Evolutionary conservation across 2,329 filamentous ascomycete genomes (phyloP).

Genomic region (Byssochlamys sp.): DNA sequence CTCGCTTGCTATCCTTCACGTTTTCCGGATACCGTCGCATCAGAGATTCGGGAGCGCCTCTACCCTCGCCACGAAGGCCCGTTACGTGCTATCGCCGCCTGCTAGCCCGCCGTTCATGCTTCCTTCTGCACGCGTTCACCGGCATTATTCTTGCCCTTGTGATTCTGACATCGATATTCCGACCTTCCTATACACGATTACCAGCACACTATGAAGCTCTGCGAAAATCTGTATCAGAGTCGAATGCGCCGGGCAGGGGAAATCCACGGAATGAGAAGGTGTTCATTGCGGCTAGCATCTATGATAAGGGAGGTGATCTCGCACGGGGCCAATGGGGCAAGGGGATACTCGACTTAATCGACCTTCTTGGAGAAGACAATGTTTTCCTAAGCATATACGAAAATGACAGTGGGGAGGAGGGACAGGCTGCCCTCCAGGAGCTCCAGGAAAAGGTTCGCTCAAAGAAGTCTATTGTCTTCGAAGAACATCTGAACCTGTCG

Average conservation of each 20-base stretch:
- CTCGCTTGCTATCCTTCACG: slow-evolving; percentile 18
- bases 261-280: slow-evolving; percentile 54
- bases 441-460: slow-evolving; percentile 45
- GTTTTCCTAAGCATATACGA: slow-evolving; percentile 66
- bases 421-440: slow-evolving; percentile 44
- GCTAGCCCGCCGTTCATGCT: slow-evolving; percentile 21
- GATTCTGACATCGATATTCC: slow-evolving; percentile 39
- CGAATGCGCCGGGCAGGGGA: slow-evolving; percentile 32
- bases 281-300: slow-evolving; percentile 65
- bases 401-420: slow-evolving; percentile 54
- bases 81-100: slow-evolving; percentile 18
- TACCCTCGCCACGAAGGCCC: slow-evolving; percentile 13
- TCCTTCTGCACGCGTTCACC: slow-evolving; percentile 18
- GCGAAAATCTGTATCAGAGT: slow-evolving; percentile 20
- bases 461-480: slow-evolving; percentile 48
- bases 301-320: slow-evolving; percentile 53
- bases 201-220: slow-evolving; percentile 44
- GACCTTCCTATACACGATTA: slow-evolving; percentile 48
- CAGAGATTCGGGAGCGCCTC: slow-evolving; percentile 16
- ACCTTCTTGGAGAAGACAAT: slow-evolving; percentile 57
- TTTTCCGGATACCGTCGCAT: slow-evolving; percentile 23
- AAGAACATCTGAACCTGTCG: slow-evolving; percentile 49
- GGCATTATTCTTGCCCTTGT: slow-evolving; percentile 26
- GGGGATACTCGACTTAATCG: slow-evolving; percentile 51
- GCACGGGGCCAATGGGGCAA: slow-evolving; percentile 56